Percentiles rank a stretch among this genome's conserved stretches.
These are phyloP conservation scores for Flaveria brownii DNA, from an alignment of 129 eudicot species.

Conservation along the genomic window DNA sequence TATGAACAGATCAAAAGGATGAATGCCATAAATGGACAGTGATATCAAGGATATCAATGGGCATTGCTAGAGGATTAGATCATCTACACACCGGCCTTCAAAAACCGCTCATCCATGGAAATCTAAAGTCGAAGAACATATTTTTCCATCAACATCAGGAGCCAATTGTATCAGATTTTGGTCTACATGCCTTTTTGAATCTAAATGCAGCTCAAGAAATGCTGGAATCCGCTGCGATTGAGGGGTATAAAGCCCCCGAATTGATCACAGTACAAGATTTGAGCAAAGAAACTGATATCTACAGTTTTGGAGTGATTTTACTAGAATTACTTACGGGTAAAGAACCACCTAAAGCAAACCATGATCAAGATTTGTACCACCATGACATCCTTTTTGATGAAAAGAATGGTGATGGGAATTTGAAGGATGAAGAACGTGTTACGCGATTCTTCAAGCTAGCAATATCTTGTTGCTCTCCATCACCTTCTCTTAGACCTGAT, in stretches of 20 bases:
- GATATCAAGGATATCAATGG: conserved; percentile 56
- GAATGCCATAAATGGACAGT: conserved; percentile 71
- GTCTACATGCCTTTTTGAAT: conserved; percentile 66
- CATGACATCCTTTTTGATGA: conserved; percentile 54
- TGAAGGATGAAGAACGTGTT: conserved; percentile 49
- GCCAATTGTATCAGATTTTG: conserved; percentile 76
- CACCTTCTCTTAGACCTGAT: conserved; percentile 73
- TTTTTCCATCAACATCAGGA: conserved; percentile 49
- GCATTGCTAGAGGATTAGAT: conserved; percentile 67
- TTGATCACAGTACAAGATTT: conserved; percentile 64
- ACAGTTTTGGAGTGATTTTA: conserved; percentile 73
- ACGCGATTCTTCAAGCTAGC: conserved; percentile 67
- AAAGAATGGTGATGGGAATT: conserved; percentile 42
- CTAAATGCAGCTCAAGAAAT: conserved; percentile 71
- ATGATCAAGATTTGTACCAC: conserved; percentile 60
- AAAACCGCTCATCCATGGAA: conserved; percentile 83
- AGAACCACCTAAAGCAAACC: conserved; percentile 47
- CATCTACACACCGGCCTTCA: conserved; percentile 65
- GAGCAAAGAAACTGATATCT: conserved; percentile 62
- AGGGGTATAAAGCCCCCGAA: conserved; percentile 96
- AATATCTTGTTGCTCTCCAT: conserved; percentile 92
- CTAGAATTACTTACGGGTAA: conserved; percentile 68
- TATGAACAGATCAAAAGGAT: conserved; percentile 52
- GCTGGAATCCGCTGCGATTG: conserved; percentile 63
- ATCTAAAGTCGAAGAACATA: conserved; percentile 82